These are phyloP conservation scores for Solanum bukasovii DNA, from an alignment of 257 asterid species.

Conservation along the genomic window DNA sequence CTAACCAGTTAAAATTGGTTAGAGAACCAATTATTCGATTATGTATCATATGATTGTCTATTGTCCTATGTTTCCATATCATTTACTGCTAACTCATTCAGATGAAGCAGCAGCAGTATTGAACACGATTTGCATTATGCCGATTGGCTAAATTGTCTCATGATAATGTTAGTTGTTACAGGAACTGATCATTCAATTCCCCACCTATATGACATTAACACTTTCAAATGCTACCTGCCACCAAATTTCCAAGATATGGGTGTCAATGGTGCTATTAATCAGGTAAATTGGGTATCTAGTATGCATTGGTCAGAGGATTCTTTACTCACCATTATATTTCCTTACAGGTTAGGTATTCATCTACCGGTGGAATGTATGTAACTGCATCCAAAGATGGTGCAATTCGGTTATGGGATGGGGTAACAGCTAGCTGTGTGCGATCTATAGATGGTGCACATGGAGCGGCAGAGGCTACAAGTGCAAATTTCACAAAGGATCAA, in stretches of 20 bases:
- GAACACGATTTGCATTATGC: not conserved
- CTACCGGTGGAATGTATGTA: slow-evolving; percentile 65
- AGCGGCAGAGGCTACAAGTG: slow-evolving; percentile 67
- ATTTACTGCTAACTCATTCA: not conserved
- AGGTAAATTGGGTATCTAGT: slow-evolving; percentile 20
- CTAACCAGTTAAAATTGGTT: not conserved
- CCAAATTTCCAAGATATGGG: slow-evolving; percentile 52
- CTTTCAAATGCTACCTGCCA: slow-evolving; percentile 75
- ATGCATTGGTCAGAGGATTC: not conserved
- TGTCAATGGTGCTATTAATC: slow-evolving; percentile 67
- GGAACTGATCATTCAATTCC: slow-evolving; percentile 81
- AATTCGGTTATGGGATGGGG: slow-evolving; percentile 77
- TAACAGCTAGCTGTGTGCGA: slow-evolving; percentile 61
- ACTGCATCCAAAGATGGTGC: slow-evolving; percentile 91
- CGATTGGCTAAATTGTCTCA: not conserved
- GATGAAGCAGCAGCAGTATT: not conserved
- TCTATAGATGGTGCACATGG: slow-evolving; percentile 69
- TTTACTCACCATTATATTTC: not conserved
- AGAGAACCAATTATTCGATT: not conserved
- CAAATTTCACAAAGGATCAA: slow-evolving; percentile 68
- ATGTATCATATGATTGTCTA: not conserved
- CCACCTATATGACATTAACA: slow-evolving; percentile 73
- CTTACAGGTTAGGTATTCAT: slow-evolving; percentile 63
- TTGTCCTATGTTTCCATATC: not conserved
- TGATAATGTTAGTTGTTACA: slow-evolving; percentile 13